These are phyloP conservation scores for Claviceps monticola DNA, from an alignment of 2,329 filamentous ascomycete species.

Conservation along the genomic window DNA sequence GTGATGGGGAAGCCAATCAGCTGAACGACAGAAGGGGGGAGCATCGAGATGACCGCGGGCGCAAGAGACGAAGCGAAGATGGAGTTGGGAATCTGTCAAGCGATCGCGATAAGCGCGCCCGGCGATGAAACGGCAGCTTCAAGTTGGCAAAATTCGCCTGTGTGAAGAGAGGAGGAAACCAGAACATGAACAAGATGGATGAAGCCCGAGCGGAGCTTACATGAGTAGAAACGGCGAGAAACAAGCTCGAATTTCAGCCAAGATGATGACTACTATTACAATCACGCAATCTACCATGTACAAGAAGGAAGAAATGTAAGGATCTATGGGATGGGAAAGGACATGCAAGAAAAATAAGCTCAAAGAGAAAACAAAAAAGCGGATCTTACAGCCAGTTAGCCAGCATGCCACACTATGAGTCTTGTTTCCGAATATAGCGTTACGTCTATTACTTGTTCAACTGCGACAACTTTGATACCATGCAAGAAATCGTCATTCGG, in stretches of 20 bases:
- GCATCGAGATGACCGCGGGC: constrained; percentile 21
- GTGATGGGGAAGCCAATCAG: constrained; percentile 17
- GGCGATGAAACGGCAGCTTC: constrained; percentile 24
- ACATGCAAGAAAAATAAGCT: not conserved
- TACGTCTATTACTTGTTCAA: no score
- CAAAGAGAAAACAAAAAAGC: not conserved
- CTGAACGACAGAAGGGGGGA: constrained; percentile 21
- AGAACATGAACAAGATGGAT: not conserved
- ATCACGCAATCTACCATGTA: not conserved
- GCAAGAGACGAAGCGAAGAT: constrained; percentile 34
- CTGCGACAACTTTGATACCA: no score
- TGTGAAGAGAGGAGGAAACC: not conserved
- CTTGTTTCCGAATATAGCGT: not conserved
- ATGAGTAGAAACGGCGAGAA: not conserved
- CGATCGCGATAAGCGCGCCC: constrained; percentile 41
- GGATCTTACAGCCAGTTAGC: not conserved
- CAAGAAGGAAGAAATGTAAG: not conserved
- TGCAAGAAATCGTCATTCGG: no score
- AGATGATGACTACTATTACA: not conserved
- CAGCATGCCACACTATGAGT: constrained; percentile 1
- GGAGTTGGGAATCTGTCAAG: constrained; percentile 22
- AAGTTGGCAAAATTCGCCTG: not conserved
- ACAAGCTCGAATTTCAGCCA: not conserved
- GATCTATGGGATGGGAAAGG: not conserved
- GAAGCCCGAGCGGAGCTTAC: not conserved